Evolutionary conservation across 148 eudicot genomes (phyloP).

Genomic region (Fagopyrum tataricum): DNA sequence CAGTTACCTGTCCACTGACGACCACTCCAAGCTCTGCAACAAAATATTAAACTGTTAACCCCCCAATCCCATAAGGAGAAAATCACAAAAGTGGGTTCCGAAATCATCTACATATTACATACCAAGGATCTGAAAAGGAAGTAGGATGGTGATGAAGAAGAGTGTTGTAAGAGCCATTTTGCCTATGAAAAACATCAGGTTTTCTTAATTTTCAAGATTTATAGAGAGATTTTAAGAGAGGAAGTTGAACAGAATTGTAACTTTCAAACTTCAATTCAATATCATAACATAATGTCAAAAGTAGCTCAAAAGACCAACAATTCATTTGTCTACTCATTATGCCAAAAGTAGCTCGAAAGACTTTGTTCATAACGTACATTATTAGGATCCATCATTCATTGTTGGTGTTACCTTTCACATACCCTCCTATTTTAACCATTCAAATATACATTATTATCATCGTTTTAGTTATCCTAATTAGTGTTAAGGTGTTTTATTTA

Average conservation of each 20-base stretch:
- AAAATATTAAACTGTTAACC: neutral
- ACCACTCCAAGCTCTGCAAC: constrained; percentile 1
- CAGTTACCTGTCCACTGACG: neutral
- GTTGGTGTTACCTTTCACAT: too few relatives aligned
- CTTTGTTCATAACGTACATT: too few relatives aligned
- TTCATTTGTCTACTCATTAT: too few relatives aligned
- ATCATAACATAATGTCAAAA: neutral
- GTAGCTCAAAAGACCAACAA: neutral
- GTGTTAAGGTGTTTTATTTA: too few relatives aligned
- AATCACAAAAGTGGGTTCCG: neutral
- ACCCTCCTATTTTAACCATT: too few relatives aligned
- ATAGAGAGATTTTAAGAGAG: neutral
- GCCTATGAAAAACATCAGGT: neutral
- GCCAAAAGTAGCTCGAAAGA: too few relatives aligned
- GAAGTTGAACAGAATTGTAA: neutral
- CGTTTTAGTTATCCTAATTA: too few relatives aligned
- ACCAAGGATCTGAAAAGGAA: neutral
- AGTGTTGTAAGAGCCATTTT: neutral
- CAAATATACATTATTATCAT: too few relatives aligned
- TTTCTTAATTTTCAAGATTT: too few relatives aligned
- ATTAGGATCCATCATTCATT: too few relatives aligned
- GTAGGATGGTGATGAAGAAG: neutral
- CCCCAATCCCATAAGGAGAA: neutral
- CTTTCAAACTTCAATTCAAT: neutral
- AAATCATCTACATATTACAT: too few relatives aligned